These are phyloP conservation scores for Cercospora citrullina DNA, from an alignment of 2,329 filamentous ascomycete species.

Conservation along the genomic window DNA sequence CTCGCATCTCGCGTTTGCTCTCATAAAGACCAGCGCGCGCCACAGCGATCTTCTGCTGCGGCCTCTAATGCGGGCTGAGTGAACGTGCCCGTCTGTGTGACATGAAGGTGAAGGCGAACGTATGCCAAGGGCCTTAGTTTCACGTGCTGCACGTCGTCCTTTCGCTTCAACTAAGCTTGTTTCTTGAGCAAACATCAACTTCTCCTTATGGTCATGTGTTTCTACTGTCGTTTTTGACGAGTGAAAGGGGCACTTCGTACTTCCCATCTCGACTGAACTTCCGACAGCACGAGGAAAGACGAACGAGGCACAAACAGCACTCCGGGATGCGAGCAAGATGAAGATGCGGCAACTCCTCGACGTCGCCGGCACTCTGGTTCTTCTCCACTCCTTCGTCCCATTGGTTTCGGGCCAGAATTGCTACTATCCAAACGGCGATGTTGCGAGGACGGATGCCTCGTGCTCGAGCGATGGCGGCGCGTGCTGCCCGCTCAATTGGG, in stretches of 20 bases:
- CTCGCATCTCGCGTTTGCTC: neutral
- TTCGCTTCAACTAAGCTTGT: slow-evolving; percentile 11
- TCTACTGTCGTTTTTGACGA: neutral
- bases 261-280: neutral
- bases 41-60: neutral
- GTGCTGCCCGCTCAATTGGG: slow-evolving; percentile 41
- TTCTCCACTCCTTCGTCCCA: slow-evolving; percentile 17
- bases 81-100: neutral
- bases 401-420: slow-evolving; percentile 33
- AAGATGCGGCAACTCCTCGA: slow-evolving; percentile 6
- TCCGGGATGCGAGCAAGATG: slow-evolving; percentile 7
- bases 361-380: slow-evolving; percentile 7
- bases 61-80: neutral
- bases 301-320: neutral
- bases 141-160: slow-evolving; percentile 14
- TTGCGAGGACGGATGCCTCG: slow-evolving; percentile 30
- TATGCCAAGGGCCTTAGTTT: slow-evolving; percentile 10
- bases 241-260: neutral
- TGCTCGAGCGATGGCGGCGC: slow-evolving; percentile 31
- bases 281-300: neutral
- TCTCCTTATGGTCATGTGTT: slow-evolving; percentile 2
- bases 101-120: neutral
- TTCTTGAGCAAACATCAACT: slow-evolving; percentile 13
- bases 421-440: slow-evolving; percentile 41
- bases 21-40: neutral